Evolutionary conservation across 192 early-diverging fungal genomes (phyloP).

Genomic region (Coemansia sp.): DNA sequence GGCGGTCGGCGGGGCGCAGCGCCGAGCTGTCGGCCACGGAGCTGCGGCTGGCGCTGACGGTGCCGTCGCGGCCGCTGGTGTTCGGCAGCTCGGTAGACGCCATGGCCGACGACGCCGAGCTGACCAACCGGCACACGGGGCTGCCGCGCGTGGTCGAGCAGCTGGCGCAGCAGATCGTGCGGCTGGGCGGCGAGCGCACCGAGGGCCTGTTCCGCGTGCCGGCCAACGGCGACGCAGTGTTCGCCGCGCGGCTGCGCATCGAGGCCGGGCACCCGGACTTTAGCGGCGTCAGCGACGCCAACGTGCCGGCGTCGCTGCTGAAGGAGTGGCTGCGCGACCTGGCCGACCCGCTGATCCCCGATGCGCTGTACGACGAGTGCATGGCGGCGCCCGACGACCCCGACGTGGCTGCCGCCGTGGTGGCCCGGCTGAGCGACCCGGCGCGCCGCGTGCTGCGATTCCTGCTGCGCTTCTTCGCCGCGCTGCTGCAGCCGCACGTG

Average conservation of each 20-base stretch:
- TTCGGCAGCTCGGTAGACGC: conserved; percentile 90
- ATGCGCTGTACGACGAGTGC: conserved; percentile 74
- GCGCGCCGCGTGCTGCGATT: conserved; percentile 64
- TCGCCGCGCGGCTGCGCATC: conserved; percentile 69
- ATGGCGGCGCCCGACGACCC: conserved; percentile 61
- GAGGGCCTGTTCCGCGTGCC: conserved; percentile 98
- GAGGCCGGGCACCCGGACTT: conserved; percentile 80
- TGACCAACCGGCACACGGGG: conserved; percentile 31
- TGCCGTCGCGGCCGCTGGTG: conserved; percentile 79
- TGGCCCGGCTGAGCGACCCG: conserved; percentile 22
- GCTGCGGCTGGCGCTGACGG: conserved; percentile 65
- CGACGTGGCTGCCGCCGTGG: conserved; percentile 54
- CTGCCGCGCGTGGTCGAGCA: conserved; percentile 83
- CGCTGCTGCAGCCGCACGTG: conserved; percentile 71
- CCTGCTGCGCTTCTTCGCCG: conserved; percentile 79
- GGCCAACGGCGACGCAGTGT: conserved; percentile 84
- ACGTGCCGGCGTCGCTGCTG: conserved; percentile 87
- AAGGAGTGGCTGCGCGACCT: conserved; percentile 95
- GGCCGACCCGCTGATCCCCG: conserved; percentile 84
- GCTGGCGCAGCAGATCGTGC: conserved; percentile 68
- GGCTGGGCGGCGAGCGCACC: conserved; percentile 71
- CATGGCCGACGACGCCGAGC: conserved; percentile 56
- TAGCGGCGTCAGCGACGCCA: conserved; percentile 76
- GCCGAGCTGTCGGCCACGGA: conserved; percentile 64
- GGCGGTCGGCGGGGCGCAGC: conserved; percentile 78